Evolutionary conservation across 2,329 filamentous ascomycete species (phyloP).

Genomic region (Teratosphaeria destructans): DNA sequence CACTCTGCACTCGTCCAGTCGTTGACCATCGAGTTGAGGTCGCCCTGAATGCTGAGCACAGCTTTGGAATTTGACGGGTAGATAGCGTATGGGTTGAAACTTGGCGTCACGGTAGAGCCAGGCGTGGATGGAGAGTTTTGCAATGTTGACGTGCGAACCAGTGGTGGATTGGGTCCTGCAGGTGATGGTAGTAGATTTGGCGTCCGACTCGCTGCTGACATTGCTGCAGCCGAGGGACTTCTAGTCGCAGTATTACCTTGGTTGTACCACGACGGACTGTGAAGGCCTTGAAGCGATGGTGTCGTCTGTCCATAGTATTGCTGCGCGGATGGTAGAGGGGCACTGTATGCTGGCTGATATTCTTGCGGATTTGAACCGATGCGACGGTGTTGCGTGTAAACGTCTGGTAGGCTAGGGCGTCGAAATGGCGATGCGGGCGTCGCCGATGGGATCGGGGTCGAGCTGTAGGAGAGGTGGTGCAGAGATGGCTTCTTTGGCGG

Average conservation of each 20-base stretch:
- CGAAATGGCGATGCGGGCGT: constrained; percentile 29
- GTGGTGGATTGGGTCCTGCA: constrained; percentile 42
- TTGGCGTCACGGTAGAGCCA: constrained; percentile 29
- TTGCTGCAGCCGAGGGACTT: constrained; percentile 18
- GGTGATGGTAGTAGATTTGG: constrained; percentile 35
- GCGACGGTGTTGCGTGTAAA: constrained; percentile 27
- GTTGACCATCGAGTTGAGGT: constrained; percentile 73
- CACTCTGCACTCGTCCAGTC: constrained; percentile 77
- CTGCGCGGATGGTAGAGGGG: constrained; percentile 6
- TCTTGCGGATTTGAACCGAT: constrained; percentile 26
- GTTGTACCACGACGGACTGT: constrained; percentile 26
- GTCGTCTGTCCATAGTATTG: constrained; percentile 19
- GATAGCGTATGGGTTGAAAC: constrained; percentile 68
- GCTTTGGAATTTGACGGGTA: constrained; percentile 67
- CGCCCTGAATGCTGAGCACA: constrained; percentile 70
- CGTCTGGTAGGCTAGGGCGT: constrained; percentile 26
- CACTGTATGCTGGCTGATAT: constrained; percentile 19
- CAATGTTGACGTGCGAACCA: constrained; percentile 59
- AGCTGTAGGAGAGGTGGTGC: constrained; percentile 26
- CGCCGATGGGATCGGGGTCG: constrained; percentile 21
- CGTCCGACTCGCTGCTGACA: constrained; percentile 15
- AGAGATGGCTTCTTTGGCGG: constrained; percentile 33
- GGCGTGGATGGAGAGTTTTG: constrained; percentile 44
- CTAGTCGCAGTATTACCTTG: constrained; percentile 12
- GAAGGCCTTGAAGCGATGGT: constrained; percentile 23